Conservation (phyloP, 331 rosid genomes). For the Acacia pycnantha region DNA sequence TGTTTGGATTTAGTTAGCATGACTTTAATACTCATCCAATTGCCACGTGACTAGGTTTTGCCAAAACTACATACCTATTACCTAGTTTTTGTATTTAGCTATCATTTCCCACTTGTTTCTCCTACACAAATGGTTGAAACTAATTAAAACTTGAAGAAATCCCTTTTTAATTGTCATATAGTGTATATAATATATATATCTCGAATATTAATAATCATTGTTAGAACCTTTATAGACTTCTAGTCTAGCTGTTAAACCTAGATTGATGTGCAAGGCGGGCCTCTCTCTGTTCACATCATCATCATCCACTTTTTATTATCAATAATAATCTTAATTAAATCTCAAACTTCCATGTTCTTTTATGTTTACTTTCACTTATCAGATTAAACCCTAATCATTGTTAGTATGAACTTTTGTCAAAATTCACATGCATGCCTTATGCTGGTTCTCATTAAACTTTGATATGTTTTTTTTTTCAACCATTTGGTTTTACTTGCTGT, state of each 20-base stretch:
- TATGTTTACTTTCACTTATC: slow-evolving; percentile 26
- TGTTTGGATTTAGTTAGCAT: slow-evolving; percentile 16
- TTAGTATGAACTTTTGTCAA: slow-evolving; percentile 15
- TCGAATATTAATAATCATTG: neutral
- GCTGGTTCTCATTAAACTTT: neutral
- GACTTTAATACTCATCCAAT: slow-evolving; percentile 1
- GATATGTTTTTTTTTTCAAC: too few relatives aligned
- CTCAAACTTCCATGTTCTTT: slow-evolving; percentile 30
- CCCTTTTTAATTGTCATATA: neutral
- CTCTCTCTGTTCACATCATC: neutral
- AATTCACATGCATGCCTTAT: slow-evolving; percentile 7
- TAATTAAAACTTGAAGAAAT: neutral
- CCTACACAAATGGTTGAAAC: neutral
- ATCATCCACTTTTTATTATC: slow-evolving; percentile 11
- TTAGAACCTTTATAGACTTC: slow-evolving; percentile 24
- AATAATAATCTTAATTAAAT: neutral
- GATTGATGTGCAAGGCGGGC: neutral
- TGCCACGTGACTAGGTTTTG: slow-evolving; percentile 19
- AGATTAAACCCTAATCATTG: slow-evolving; percentile 19
- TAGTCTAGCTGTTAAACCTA: slow-evolving; percentile 23
- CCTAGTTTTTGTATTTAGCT: slow-evolving; percentile 27
- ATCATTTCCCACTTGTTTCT: neutral
- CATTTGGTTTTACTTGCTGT: too few relatives aligned
- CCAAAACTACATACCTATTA: slow-evolving; percentile 9
- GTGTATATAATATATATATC: neutral